phyloP scores from a whole-genome alignment of 371 early-diverging fungal genomes.

The Syncephalastrum sp. region DNA sequence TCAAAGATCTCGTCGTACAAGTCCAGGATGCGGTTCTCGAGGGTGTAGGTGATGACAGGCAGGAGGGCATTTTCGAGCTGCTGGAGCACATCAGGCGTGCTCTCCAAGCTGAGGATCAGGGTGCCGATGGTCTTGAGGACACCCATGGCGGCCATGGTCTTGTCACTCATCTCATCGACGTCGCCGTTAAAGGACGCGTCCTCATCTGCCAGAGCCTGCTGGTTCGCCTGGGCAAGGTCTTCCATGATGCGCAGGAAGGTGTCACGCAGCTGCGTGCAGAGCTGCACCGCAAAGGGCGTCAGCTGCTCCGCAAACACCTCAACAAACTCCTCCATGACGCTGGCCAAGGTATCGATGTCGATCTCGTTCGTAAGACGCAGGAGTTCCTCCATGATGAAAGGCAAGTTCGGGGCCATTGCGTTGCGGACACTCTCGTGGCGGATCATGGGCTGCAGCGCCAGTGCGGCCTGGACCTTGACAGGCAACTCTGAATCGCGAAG shows the following conservation, averaged over 20 bases:
- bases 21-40: constrained; percentile 72
- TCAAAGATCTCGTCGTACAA: constrained; percentile 87
- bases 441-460: constrained; percentile 77
- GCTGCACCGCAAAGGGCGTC: constrained; percentile 86
- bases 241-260: constrained; percentile 83
- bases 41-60: constrained; percentile 71
- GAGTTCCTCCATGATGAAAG: constrained; percentile 81
- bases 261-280: constrained; percentile 79
- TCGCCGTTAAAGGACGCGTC: constrained; percentile 35
- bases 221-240: constrained; percentile 48
- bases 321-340: constrained; percentile 88
- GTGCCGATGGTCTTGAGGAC: constrained; percentile 89
- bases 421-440: constrained; percentile 69
- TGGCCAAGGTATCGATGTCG: constrained; percentile 84
- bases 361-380: constrained; percentile 84
- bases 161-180: constrained; percentile 70
- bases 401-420: constrained; percentile 73
- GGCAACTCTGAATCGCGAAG: constrained; percentile 80
- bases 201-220: constrained; percentile 33
- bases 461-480: constrained; percentile 80
- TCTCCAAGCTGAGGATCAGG: constrained; percentile 71
- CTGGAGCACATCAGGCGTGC: constrained; percentile 58
- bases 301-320: constrained; percentile 86
- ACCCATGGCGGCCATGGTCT: constrained; percentile 88
- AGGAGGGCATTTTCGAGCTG: constrained; percentile 72